Evolutionary conservation across 768 basidiomycete genomes (phyloP).

Genomic region (Russula earlei): DNA sequence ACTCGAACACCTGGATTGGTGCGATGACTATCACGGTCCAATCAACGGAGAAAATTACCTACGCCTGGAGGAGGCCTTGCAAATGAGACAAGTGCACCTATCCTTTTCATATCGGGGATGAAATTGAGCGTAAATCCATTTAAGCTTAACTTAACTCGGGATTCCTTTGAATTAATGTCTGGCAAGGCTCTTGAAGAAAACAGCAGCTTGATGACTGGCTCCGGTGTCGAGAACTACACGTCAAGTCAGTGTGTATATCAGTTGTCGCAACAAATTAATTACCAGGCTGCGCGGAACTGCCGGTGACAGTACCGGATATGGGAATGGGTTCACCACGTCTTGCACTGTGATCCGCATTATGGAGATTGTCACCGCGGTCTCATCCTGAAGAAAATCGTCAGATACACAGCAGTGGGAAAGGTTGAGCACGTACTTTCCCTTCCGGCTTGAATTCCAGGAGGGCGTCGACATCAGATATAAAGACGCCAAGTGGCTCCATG

Average conservation of each 20-base stretch:
- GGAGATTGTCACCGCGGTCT: slow-evolving; percentile 54
- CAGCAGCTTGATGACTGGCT: slow-evolving; percentile 50
- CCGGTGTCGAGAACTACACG: slow-evolving; percentile 28
- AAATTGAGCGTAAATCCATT: slow-evolving; percentile 55
- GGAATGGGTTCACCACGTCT: slow-evolving; percentile 35
- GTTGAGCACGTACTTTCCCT: slow-evolving; percentile 45
- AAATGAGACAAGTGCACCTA: slow-evolving; percentile 52
- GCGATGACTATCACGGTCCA: background rate
- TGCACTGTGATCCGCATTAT: slow-evolving; percentile 52
- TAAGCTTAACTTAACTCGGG: slow-evolving; percentile 53
- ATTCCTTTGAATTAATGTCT: slow-evolving; percentile 66
- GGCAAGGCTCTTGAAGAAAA: slow-evolving; percentile 56
- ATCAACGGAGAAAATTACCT: slow-evolving; percentile 26
- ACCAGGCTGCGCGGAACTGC: slow-evolving; percentile 55
- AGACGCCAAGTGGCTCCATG: slow-evolving; percentile 42
- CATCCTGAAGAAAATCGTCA: slow-evolving; percentile 39
- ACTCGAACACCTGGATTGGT: slow-evolving; percentile 66
- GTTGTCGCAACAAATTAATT: slow-evolving; percentile 21
- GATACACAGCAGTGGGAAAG: background rate
- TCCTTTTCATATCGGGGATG: slow-evolving; percentile 53
- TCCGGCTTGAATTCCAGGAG: slow-evolving; percentile 60
- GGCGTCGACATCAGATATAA: slow-evolving; percentile 51
- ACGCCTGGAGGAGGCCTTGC: slow-evolving; percentile 84
- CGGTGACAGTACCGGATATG: slow-evolving; percentile 38
- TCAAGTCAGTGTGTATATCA: background rate